Evolutionary conservation across 345 rosid genomes (phyloP), one percentile per base, ranked within the genome.

Genomic region (Euphorbia tirucalli): DNA sequence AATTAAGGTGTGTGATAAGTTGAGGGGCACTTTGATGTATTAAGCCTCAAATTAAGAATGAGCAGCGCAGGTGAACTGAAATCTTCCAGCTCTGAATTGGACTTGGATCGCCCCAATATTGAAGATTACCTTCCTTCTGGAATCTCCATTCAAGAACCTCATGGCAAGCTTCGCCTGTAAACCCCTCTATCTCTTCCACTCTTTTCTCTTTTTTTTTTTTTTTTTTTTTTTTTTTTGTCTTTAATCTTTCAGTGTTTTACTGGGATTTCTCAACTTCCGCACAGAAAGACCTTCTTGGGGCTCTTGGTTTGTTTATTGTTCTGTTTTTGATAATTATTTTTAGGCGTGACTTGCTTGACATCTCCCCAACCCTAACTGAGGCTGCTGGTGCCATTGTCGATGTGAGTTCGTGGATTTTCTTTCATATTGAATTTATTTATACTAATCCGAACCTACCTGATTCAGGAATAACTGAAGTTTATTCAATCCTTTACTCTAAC

Each of bases 351-450:
- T 79, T 96, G 86, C 89, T 96, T n/a, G 98, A 96, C 39, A 84
- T 93, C 60, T 87, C 97, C 7, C 98, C 96, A 0, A 83, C 93
- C 18, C 87, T 95, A 19, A 88, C 98, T 16, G 99, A 96, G 83
- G 98, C 98, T 78, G 97, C 93, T 64, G 99, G 99, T 66, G 99
- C 98, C 70, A 96, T 93, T 76, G 85, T 93, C 68, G 99, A 96
- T 85, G 99, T 91, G 73, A 80, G 89, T 61, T 69, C 1, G 32
- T 35, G 1, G 2, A 46, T 65, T 15, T 30, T 22, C 74, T 63
- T 0, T 6, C n/a, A 43, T 37, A 37, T 52, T 35, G 22, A 25
- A 39, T 50, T 44, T 16, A 61, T 60, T 27, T 60, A 28, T 58
- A 27, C 15, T 60, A 13, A 25, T 30, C 15, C 21, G 2, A 1